These are phyloP conservation scores for Patellifolia procumbens DNA, from an alignment of 179 eudicot genomes.

Conservation along the genomic window DNA sequence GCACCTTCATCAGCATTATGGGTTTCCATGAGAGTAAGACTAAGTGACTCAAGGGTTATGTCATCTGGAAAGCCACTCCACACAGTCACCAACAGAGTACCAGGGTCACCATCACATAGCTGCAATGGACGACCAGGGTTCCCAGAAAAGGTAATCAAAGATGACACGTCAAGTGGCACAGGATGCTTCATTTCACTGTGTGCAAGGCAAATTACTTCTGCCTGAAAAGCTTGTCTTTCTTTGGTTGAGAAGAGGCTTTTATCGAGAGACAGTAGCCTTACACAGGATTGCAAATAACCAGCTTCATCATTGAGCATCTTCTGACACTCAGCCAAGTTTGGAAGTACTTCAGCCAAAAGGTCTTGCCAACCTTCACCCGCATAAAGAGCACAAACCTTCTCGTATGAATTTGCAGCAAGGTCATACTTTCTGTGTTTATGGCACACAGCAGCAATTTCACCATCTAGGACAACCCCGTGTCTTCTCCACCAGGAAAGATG, in stretches of 20 bases:
- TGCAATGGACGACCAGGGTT: constrained; percentile 79
- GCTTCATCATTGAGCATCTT: constrained; percentile 90
- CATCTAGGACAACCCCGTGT: constrained; percentile 97
- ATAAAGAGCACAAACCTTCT: constrained; percentile 97
- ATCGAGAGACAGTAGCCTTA: constrained; percentile 86
- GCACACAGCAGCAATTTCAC: constrained; percentile 90
- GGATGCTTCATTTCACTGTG: constrained; percentile 95
- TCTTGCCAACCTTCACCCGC: constrained; percentile 99
- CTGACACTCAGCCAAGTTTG: constrained; percentile 95
- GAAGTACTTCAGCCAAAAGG: constrained; percentile 92
- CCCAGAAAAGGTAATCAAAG: constrained; percentile 91
- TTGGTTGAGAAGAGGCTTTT: constrained; percentile 73
- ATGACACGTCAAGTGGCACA: constrained; percentile 93
- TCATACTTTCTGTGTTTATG: constrained; percentile 77
- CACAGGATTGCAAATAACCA: constrained; percentile 91
- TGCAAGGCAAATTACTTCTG: constrained; percentile 82
- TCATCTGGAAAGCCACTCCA: constrained; percentile 99
- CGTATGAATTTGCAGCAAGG: constrained; percentile 87
- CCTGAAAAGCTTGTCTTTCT: constrained; percentile 90
- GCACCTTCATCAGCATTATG: constrained; percentile 94
- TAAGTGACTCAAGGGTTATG: constrained; percentile 93
- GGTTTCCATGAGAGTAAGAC: constrained; percentile 82
- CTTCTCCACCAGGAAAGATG: constrained; percentile 99
- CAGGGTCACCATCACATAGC: constrained; percentile 97
- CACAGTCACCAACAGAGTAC: constrained; percentile 67